Percentiles rank a stretch among this genome's conserved stretches.
Conservation (phyloP, 805 yeast species). For the Pichia membranifaciens region DNA sequence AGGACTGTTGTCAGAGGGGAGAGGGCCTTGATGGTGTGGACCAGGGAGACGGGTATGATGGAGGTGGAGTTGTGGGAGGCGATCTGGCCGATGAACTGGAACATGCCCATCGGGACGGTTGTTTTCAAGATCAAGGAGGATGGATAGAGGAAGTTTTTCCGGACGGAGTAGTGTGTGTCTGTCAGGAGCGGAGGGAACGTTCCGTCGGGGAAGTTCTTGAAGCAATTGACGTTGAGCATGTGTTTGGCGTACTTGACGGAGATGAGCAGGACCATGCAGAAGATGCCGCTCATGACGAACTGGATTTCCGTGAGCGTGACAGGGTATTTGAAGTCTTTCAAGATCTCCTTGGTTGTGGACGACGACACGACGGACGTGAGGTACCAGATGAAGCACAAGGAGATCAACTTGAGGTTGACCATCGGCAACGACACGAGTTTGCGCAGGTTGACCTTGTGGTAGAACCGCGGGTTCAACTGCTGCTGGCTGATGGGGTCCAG, state of each 20-base stretch:
- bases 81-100: conserved; percentile 89
- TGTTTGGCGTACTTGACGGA: conserved; percentile 15
- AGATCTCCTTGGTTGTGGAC: conserved; percentile 72
- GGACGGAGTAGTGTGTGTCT: conserved; percentile 28
- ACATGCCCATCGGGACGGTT: conserved; percentile 90
- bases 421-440: conserved; percentile 14
- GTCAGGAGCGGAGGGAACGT: conserved; percentile 39
- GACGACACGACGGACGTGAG: conserved; percentile 71
- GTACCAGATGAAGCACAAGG: conserved; percentile 75
- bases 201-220: conserved; percentile 39
- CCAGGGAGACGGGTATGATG: conserved; percentile 87
- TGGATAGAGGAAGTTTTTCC: conserved; percentile 46
- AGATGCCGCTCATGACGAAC: conserved; percentile 62
- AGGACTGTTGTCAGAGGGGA: conserved; percentile 85
- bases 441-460: background rate
- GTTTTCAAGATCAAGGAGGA: conserved; percentile 47
- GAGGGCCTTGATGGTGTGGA: conserved; percentile 88
- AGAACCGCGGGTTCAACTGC: background rate
- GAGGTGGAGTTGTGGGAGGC: conserved; percentile 90
- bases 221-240: conserved; percentile 16
- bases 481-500: conserved; percentile 3
- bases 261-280: conserved; percentile 42
- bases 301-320: conserved; percentile 87
- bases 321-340: conserved; percentile 68
- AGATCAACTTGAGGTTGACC: conserved; percentile 27